A percentile compares a stretch with the other conserved stretches of the same genome.
Evolutionary conservation across 768 basidiomycete genomes (phyloP).

Genomic region (Pleurotus citrinopileatus): DNA sequence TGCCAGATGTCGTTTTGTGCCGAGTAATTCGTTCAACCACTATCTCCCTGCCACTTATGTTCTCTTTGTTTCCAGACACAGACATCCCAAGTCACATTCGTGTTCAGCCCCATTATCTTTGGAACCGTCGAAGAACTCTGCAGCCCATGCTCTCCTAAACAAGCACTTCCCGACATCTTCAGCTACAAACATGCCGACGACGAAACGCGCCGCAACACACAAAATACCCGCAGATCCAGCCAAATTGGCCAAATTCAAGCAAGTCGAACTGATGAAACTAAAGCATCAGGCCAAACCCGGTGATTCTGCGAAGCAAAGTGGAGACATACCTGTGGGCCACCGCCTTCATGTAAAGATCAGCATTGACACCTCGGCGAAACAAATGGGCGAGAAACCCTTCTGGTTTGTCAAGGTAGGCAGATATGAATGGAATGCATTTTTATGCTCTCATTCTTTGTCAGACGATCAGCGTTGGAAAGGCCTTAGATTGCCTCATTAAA

Average conservation of each 20-base stretch:
- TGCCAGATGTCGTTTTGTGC: constrained; percentile 65
- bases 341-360: constrained; percentile 56
- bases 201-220: constrained; percentile 17
- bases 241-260: constrained; percentile 51
- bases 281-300: constrained; percentile 65
- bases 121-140: constrained; percentile 33
- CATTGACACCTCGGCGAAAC: constrained; percentile 22
- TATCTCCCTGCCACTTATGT: constrained; percentile 13
- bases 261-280: constrained; percentile 71
- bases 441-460: background rate
- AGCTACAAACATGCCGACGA: constrained; percentile 19
- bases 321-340: constrained; percentile 47
- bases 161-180: constrained; percentile 43
- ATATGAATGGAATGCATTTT: background rate
- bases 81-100: constrained; percentile 59
- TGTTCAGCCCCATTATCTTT: constrained; percentile 34
- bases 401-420: constrained; percentile 71
- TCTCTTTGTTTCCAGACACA: constrained; percentile 46
- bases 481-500: constrained; percentile 1
- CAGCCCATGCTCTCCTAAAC: constrained; percentile 50
- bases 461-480: background rate
- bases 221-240: constrained; percentile 46
- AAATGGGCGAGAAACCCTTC: constrained; percentile 41
- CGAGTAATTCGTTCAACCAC: constrained; percentile 36
- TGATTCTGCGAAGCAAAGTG: constrained; percentile 53